A percentile compares a stretch with the other conserved stretches of the same genome.
Conservation (phyloP, 805 yeast genomes). For the Lachancea sp. region DNA sequence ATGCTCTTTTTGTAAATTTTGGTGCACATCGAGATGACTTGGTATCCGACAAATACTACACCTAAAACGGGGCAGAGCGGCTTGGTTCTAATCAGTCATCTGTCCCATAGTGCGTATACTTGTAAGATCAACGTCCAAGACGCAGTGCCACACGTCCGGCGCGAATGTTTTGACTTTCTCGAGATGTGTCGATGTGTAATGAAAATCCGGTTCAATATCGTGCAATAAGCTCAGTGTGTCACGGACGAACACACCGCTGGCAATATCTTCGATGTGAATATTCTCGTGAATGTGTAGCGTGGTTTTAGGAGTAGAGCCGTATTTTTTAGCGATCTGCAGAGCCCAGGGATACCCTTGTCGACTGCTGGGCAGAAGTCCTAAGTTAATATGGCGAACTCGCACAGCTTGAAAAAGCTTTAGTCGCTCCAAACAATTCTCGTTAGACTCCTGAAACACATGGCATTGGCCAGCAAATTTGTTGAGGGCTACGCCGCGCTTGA, state of each 20-base stretch:
- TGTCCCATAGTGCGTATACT: too few relatives aligned
- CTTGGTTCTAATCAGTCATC: too few relatives aligned
- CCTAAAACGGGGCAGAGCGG: too few relatives aligned
- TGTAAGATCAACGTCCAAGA: slow-evolving; percentile 37
- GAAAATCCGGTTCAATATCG: slow-evolving; percentile 5
- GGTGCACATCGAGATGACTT: background rate
- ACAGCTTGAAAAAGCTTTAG: slow-evolving; percentile 22
- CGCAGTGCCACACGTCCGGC: slow-evolving; percentile 79
- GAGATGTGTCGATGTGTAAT: slow-evolving; percentile 31
- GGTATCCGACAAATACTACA: background rate
- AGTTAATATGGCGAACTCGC: slow-evolving; percentile 50
- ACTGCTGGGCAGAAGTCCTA: slow-evolving; percentile 76
- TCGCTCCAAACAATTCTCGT: slow-evolving; percentile 44
- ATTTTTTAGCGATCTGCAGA: slow-evolving; percentile 10
- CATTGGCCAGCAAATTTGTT: slow-evolving; percentile 36
- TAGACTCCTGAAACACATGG: slow-evolving; percentile 56
- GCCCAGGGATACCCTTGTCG: slow-evolving; percentile 54
- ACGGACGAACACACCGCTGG: slow-evolving; percentile 13
- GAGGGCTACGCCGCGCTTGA: slow-evolving; percentile 45
- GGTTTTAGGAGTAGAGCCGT: slow-evolving; percentile 13
- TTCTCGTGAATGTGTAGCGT: slow-evolving; percentile 72
- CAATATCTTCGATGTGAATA: slow-evolving; percentile 42
- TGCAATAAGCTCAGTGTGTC: slow-evolving; percentile 4
- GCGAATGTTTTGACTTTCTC: slow-evolving; percentile 80
- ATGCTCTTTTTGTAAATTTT: background rate